Evolutionary conservation across 352 stramenopile genomes (phyloP).

Genomic region (Globisporangium nunn): DNA sequence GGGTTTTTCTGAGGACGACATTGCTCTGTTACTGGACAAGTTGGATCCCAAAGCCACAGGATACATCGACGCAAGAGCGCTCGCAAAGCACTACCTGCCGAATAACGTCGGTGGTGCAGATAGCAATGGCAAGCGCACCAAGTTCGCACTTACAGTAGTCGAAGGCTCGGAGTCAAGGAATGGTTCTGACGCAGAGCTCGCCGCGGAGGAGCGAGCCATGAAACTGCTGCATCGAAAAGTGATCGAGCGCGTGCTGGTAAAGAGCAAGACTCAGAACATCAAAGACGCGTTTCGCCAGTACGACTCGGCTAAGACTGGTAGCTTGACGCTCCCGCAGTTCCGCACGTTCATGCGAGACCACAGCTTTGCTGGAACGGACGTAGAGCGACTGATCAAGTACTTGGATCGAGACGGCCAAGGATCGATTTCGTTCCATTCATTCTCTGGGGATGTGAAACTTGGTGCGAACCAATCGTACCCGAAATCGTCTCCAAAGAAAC

Average conservation of each 20-base stretch:
- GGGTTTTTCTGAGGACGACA: constrained; percentile 21
- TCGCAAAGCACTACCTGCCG: constrained; percentile 20
- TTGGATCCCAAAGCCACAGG: constrained; percentile 17
- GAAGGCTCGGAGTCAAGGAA: background rate
- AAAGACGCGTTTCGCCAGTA: constrained; percentile 68
- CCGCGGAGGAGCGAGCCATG: constrained; percentile 10
- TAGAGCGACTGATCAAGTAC: constrained; percentile 41
- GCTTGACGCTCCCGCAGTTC: constrained; percentile 40
- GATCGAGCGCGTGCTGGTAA: constrained; percentile 47
- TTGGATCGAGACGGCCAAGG: constrained; percentile 29
- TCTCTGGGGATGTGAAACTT: constrained; percentile 34
- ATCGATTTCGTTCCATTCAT: constrained; percentile 45
- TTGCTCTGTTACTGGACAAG: constrained; percentile 20
- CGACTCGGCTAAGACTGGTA: constrained; percentile 35
- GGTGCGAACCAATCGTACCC: constrained; percentile 34
- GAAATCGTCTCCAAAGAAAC: constrained; percentile 37
- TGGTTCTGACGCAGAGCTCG: background rate
- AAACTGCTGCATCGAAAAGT: constrained; percentile 49
- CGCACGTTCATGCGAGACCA: constrained; percentile 44
- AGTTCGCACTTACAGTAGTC: background rate
- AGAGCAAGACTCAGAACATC: constrained; percentile 42
- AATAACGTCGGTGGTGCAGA: constrained; percentile 6
- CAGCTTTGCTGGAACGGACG: constrained; percentile 40
- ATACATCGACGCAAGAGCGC: constrained; percentile 12
- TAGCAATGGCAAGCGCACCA: background rate